A percentile compares a stretch with the other conserved stretches of the same genome.
Conservation (phyloP, 148 eudicot species). For the Rhododendron ovatum region DNA sequence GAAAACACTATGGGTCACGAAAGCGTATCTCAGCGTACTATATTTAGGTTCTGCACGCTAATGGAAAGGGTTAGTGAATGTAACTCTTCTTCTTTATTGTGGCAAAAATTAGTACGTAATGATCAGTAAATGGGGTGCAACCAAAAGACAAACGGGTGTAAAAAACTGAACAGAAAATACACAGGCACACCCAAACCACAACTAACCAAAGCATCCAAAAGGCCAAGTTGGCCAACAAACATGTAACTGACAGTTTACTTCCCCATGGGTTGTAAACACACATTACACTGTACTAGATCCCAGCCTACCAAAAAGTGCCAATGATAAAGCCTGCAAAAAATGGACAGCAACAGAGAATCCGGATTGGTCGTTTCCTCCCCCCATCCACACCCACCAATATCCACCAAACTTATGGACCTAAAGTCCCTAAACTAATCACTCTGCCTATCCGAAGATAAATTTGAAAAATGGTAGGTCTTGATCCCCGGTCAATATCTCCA, state of each 20-base stretch:
- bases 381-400: neutral
- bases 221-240: neutral
- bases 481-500: neutral
- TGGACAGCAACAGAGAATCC: neutral
- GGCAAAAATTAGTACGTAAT: neutral
- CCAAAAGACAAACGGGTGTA: neutral
- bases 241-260: neutral
- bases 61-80: neutral
- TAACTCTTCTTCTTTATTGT: neutral
- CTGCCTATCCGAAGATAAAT: neutral
- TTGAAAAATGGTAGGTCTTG: neutral
- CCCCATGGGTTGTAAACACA: neutral
- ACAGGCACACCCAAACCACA: neutral
- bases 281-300: neutral
- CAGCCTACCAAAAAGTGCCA: neutral
- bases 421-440: neutral
- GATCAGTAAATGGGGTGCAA: neutral
- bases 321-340: neutral
- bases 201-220: neutral
- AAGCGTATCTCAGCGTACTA: neutral
- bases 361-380: neutral
- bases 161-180: neutral
- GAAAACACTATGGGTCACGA: neutral
- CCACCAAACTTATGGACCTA: neutral
- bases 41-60: neutral